phyloP scores from a whole-genome alignment of 768 basidiomycete genomes.

The Hericium coralloides region DNA sequence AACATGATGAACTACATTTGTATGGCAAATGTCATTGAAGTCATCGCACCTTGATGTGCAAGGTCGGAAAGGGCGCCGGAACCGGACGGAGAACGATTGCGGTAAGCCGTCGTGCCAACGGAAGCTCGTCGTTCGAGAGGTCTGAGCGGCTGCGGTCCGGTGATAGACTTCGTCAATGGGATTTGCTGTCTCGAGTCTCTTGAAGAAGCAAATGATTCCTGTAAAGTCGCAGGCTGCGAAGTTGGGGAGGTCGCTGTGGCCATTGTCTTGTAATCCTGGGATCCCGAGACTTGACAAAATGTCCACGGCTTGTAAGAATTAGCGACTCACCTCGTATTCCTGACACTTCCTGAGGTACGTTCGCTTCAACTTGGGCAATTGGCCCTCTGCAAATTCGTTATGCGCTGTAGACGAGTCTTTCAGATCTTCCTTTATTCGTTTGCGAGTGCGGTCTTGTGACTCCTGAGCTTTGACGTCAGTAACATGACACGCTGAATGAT shows the following conservation, averaged over 20 bases:
- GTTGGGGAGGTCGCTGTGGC: conserved; percentile 27
- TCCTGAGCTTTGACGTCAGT: conserved; percentile 40
- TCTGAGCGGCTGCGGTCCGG: conserved; percentile 65
- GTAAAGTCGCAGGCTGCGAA: conserved; percentile 23
- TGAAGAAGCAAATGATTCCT: conserved; percentile 22
- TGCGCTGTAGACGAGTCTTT: conserved; percentile 73
- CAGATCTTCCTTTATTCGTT: conserved; percentile 85
- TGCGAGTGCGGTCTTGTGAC: conserved; percentile 85
- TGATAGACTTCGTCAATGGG: conserved; percentile 43
- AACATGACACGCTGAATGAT: not conserved
- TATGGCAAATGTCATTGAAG: not conserved
- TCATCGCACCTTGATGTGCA: conserved; percentile 62
- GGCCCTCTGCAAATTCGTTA: conserved; percentile 70
- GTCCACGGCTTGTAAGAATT: not conserved
- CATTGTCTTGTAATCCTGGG: conserved; percentile 60
- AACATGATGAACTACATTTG: not conserved
- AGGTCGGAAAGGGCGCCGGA: conserved; percentile 80
- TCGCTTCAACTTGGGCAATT: conserved; percentile 74
- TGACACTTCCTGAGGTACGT: conserved; percentile 78
- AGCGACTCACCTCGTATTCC: conserved; percentile 63
- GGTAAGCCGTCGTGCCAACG: conserved; percentile 38
- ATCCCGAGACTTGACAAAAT: not conserved
- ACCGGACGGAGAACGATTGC: conserved; percentile 75
- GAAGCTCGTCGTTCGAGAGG: conserved; percentile 72
- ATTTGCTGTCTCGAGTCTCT: conserved; percentile 38